phyloP scores from a whole-genome alignment of 2,329 filamentous ascomycete species.

The Nigrospora osmanthi region DNA sequence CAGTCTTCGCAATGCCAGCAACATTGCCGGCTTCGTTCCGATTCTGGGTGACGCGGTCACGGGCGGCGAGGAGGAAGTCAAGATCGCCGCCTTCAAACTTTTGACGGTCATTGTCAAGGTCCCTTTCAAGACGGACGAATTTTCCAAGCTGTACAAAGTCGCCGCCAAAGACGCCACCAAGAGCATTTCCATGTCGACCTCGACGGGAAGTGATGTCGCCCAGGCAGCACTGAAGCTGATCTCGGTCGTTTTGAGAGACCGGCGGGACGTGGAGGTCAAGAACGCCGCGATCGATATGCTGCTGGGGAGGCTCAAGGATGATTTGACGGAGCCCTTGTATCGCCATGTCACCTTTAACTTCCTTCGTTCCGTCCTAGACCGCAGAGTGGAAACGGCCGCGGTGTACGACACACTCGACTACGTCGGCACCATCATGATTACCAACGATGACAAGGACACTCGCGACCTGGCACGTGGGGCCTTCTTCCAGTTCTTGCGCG shows the following conservation, averaged over 20 bases:
- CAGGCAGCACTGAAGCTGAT: conserved; percentile 87
- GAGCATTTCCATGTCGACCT: conserved; percentile 67
- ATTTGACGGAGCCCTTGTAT: conserved; percentile 86
- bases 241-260: conserved; percentile 75
- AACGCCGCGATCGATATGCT: conserved; percentile 78
- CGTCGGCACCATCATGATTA: conserved; percentile 88
- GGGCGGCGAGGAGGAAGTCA: conserved; percentile 83
- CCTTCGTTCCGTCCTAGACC: conserved; percentile 75
- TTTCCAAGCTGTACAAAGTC: conserved; percentile 57
- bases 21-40: conserved; percentile 78
- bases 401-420: conserved; percentile 91
- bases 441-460: conserved; percentile 83
- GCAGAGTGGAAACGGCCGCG: conserved; percentile 75
- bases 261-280: conserved; percentile 66
- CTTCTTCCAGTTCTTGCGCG: conserved; percentile 89
- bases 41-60: conserved; percentile 83
- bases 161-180: conserved; percentile 82
- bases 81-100: conserved; percentile 79
- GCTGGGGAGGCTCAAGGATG: conserved; percentile 72
- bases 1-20: conserved; percentile 67
- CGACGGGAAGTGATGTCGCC: conserved; percentile 73
- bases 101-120: conserved; percentile 80
- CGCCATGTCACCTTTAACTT: conserved; percentile 95
- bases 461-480: conserved; percentile 81
- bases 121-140: conserved; percentile 64